A percentile compares a stretch with the other conserved stretches of the same genome.
phyloP scores from a whole-genome alignment of 306 rosid species.

The Cyclanthera cordifolia region DNA sequence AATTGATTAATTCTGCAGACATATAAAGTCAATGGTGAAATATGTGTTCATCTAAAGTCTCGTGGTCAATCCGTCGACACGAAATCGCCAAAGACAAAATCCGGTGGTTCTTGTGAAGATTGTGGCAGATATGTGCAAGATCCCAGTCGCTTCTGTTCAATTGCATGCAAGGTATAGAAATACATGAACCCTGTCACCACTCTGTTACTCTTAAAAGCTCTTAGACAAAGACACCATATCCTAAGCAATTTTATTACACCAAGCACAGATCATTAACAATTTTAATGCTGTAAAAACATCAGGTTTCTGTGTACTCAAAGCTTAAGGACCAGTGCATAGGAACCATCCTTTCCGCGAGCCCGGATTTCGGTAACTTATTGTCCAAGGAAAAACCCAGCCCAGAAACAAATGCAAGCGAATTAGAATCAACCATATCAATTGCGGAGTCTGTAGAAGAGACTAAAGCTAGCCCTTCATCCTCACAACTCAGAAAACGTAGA shows the following conservation, averaged over 20 bases:
- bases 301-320: constrained; percentile 29
- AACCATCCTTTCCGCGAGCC: constrained; percentile 17
- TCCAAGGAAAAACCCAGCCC: constrained; percentile 30
- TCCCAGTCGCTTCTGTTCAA: constrained; percentile 71
- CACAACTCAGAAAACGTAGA: constrained; percentile 62
- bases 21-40: constrained; percentile 71
- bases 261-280: background rate
- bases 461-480: constrained; percentile 28
- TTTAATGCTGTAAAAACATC: background rate
- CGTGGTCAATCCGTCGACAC: constrained; percentile 48
- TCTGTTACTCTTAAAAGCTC: background rate
- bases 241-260: background rate
- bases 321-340: constrained; percentile 22
- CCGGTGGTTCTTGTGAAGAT: constrained; percentile 65
- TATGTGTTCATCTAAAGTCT: constrained; percentile 75
- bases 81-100: constrained; percentile 36
- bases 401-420: constrained; percentile 39
- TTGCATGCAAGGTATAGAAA: constrained; percentile 73
- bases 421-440: constrained; percentile 53
- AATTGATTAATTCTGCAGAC: constrained; percentile 34
- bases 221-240: background rate
- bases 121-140: constrained; percentile 77
- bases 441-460: constrained; percentile 59
- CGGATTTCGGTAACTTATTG: constrained; percentile 29
- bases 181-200: background rate